Evolutionary conservation across 257 asterid genomes (phyloP), one percentile per base, ranked within the genome.

Genomic region (Solanum lycopersicoides): DNA sequence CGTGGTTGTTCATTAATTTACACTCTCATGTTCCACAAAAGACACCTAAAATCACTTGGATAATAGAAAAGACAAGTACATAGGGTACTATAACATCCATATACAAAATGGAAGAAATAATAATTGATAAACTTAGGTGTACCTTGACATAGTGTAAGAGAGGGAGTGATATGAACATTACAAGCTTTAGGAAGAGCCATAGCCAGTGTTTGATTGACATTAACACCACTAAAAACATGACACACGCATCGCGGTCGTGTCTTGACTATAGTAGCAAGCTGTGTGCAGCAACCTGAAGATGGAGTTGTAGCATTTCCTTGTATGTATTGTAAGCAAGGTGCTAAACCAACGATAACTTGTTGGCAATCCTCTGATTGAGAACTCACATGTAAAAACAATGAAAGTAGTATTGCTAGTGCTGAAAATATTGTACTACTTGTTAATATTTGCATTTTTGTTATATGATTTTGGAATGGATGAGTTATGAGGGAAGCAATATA

Each of bases 181-280:
- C 98, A 94, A 47, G 80, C 90, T 28, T 35, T 71, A 6, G 98
- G 98, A 28, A 94, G 89, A 13, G 86, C 72, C 65, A 93, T 91
- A 34, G 95, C 96, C 5, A 90, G 86, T 11, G 95, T 91, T 71
- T 89, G 93, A 44, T 94, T 93, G 1, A 94, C 88, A 83, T 86
- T 87, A 85, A 91, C 42, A 30, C 95, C 95, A 32, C 87, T 90
- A 42, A 91, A 89, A 56, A 93, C 86, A 23, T 88, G 2, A 83
- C 96, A 94, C 6, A 94, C 83, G 82, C 98, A 94, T 80, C 39
- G 90, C 0, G 95, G 95, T 32, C 91, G 89, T 1, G 95, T 85
- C 9, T 90, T 82, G 1, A 93, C 94, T 0, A 92, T 90, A 10
- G 66, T 79, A 9, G 88, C 89, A 6, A 94, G 95, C 88, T 92